A percentile compares a stretch with the other conserved stretches of the same genome.
Conservation (phyloP, 129 eudicot species). For the Rutidosis leptorrhynchoides region DNA sequence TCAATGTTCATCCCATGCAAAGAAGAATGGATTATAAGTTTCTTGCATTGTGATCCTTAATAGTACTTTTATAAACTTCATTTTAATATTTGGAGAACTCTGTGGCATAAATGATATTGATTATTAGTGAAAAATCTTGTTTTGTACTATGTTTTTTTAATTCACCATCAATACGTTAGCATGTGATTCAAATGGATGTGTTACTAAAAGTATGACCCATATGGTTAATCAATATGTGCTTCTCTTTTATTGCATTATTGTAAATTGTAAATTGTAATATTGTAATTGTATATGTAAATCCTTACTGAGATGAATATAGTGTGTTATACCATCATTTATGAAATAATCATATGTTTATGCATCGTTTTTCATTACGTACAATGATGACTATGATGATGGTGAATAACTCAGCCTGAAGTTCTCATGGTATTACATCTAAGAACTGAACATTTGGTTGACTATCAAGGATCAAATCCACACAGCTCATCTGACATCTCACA, state of each 20-base stretch:
- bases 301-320: background rate
- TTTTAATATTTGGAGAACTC: background rate
- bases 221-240: background rate
- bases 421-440: conserved; percentile 4
- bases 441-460: conserved; percentile 22
- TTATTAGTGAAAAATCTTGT: conserved; percentile 1
- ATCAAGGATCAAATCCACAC: conserved; percentile 9
- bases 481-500: conserved; percentile 17
- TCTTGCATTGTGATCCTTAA: background rate
- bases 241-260: background rate
- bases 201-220: background rate
- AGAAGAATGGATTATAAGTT: background rate
- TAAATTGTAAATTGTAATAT: too few species aligned
- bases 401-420: background rate
- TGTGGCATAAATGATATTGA: background rate
- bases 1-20: background rate
- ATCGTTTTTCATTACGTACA: background rate
- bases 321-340: background rate
- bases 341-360: background rate
- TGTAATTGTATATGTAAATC: background rate
- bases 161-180: background rate
- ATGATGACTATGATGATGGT: background rate
- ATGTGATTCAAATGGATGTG: conserved; percentile 1
- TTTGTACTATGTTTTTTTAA: conserved; percentile 3
- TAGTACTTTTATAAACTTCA: background rate